Evolutionary conservation across 202 grass and related monocot genomes (phyloP).

Genomic region (Setaria viridis): DNA sequence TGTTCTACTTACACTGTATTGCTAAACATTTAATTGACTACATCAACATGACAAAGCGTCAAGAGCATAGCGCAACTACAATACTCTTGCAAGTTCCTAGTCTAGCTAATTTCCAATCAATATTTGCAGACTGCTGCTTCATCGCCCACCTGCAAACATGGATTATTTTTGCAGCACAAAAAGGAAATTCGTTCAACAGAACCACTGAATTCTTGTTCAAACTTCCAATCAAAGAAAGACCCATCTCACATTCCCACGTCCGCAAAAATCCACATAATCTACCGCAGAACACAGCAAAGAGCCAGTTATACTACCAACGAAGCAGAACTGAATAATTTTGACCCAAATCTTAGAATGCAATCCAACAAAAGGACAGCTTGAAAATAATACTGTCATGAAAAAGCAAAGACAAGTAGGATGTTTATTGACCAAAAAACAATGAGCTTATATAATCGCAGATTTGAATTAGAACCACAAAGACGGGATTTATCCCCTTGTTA

Average conservation of each 20-base stretch:
- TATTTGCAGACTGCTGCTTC: background rate
- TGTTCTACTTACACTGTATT: background rate
- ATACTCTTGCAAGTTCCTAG: background rate
- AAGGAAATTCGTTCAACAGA: slow-evolving; percentile 7
- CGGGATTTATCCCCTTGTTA: background rate
- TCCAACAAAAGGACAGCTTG: slow-evolving; percentile 19
- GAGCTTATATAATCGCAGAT: too few species aligned
- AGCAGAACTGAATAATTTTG: background rate
- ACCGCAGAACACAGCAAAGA: background rate
- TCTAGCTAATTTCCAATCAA: background rate
- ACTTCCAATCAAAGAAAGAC: background rate
- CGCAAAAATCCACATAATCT: background rate
- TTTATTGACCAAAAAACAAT: background rate
- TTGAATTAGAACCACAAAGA: background rate
- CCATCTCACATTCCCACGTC: background rate
- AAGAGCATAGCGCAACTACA: background rate
- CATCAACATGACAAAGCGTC: background rate
- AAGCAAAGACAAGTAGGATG: background rate
- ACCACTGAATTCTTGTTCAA: background rate
- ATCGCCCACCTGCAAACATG: background rate
- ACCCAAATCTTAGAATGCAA: slow-evolving; percentile 10
- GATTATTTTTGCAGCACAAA: background rate
- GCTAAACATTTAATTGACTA: background rate
- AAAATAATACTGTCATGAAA: slow-evolving; percentile 19
- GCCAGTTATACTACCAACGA: background rate